Conservation (phyloP, 2,329 filamentous ascomycete species). For the Pseudogymnoascus sp. region DNA sequence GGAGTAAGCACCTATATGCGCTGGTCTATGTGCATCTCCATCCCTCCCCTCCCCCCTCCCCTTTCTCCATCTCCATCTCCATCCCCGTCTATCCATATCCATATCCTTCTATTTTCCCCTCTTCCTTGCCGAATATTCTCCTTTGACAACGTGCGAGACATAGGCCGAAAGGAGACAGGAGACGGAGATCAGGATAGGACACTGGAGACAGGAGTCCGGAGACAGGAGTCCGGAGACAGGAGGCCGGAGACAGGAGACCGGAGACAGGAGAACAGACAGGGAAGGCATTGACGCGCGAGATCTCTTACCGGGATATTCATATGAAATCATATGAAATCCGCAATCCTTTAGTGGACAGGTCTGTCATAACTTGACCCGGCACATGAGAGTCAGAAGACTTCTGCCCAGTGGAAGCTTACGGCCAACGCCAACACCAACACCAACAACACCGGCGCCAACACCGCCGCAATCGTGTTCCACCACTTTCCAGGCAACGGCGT, state of each 20-base stretch:
- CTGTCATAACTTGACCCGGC: not conserved
- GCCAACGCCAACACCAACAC: not conserved
- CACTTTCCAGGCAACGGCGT: not conserved
- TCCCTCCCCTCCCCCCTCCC: not conserved
- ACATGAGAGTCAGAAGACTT: not conserved
- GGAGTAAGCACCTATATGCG: not conserved
- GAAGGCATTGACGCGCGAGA: not conserved
- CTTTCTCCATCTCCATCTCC: not conserved
- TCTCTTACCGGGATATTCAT: not conserved
- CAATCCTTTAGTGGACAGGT: not conserved
- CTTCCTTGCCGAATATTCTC: slow-evolving; percentile 6
- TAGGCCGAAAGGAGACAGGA: not conserved
- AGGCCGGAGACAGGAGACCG: not conserved
- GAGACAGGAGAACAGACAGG: not conserved
- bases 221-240: not conserved
- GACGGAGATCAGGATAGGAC: not conserved
- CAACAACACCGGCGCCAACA: not conserved
- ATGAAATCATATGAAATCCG: slow-evolving; percentile 5
- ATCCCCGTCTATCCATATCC: not conserved
- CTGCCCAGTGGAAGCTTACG: not conserved
- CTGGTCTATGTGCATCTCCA: not conserved
- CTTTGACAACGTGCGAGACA: not conserved
- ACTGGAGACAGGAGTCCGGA: not conserved
- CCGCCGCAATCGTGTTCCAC: not conserved
- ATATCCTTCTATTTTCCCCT: not conserved